phyloP scores from a whole-genome alignment of 345 rosid species.

The Hypericum perforatum region DNA sequence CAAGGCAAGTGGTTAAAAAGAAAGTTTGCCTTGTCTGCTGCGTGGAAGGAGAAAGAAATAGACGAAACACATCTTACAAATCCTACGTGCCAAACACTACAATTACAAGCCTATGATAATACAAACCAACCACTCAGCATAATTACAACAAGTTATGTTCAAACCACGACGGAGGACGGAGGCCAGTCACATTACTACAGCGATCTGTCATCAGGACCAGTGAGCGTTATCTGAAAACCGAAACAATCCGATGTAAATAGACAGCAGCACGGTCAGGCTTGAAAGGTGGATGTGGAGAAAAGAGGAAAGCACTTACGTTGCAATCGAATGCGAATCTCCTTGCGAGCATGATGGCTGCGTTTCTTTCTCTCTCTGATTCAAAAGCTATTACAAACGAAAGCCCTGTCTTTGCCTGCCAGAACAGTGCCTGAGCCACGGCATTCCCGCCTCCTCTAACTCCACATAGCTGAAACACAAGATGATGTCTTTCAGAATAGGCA shows the following conservation, averaged over 20 bases:
- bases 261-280: not conserved
- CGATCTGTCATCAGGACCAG: slow-evolving; percentile 53
- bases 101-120: too few species aligned
- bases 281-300: not conserved
- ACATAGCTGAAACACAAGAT: slow-evolving; percentile 41
- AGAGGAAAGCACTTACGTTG: slow-evolving; percentile 41
- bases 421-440: slow-evolving; percentile 88
- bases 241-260: not conserved
- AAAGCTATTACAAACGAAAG: slow-evolving; percentile 71
- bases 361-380: slow-evolving; percentile 81
- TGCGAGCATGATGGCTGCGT: slow-evolving; percentile 87
- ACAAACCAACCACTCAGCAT: too few species aligned
- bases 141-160: too few species aligned
- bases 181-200: slow-evolving; percentile 20
- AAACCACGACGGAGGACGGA: too few species aligned
- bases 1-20: too few species aligned
- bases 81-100: too few species aligned
- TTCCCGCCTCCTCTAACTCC: slow-evolving; percentile 99
- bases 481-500: too few species aligned
- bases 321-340: slow-evolving; percentile 93
- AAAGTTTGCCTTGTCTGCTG: too few species aligned
- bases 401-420: slow-evolving; percentile 81
- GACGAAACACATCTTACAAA: too few species aligned
- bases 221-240: slow-evolving; percentile 43
- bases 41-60: too few species aligned